Base-by-base conservation (phyloP, 2,329 filamentous ascomycete genomes). In the Tolypocladium ophioglossoides region DNA sequence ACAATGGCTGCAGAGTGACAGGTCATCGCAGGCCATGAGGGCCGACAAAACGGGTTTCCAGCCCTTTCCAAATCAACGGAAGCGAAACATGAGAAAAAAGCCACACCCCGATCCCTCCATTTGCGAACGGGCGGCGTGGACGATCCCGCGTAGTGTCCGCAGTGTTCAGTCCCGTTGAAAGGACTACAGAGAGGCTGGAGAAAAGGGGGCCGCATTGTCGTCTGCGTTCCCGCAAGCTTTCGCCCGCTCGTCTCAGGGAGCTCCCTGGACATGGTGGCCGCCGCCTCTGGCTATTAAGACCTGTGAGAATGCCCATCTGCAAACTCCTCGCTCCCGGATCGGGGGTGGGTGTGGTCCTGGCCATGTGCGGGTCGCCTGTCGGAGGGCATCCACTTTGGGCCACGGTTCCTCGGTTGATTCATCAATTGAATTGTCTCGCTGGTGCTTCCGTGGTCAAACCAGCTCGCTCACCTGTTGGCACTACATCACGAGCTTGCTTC, bases 91-190 rank as follows among this genome's bases (percentile, higher is more conserved):
- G 38, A 27, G 34, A 24, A 52, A 11, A 22, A 46, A 37, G 46
- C 52, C 37, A 53, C 52, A 35, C 8, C 27, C 24, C 52, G 24
- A 48, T 37, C 22, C 10, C n/a, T 53, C 18, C 44, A 38, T 38
- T 20, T 40, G 16, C 27, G n/a, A 53, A 49, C 35, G 44, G 24
- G 24, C 41, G 44, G 24, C 30, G 38, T 20, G 35, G 22, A 37
- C 27, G 20, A 53, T 53, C 35, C 38, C 38, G 52, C 52, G 41
- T 54, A 27, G 46, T 53, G 12, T 22, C n/a, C 24, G n/a, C n/a
- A n/a, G n/a, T n/a, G n/a, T n/a, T n/a, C n/a, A n/a, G n/a, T n/a
- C n/a, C 30, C 27, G 4, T 49, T 22, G 40, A 12, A 35, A 9
- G 14, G 41, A n/a, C 44, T 46, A 46, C 39, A 11, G 24, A 11